A percentile compares a stretch with the other conserved stretches of the same genome.
Conservation (phyloP, 192 early-diverging fungal species). For the Hyaloraphidium curvatum region DNA sequence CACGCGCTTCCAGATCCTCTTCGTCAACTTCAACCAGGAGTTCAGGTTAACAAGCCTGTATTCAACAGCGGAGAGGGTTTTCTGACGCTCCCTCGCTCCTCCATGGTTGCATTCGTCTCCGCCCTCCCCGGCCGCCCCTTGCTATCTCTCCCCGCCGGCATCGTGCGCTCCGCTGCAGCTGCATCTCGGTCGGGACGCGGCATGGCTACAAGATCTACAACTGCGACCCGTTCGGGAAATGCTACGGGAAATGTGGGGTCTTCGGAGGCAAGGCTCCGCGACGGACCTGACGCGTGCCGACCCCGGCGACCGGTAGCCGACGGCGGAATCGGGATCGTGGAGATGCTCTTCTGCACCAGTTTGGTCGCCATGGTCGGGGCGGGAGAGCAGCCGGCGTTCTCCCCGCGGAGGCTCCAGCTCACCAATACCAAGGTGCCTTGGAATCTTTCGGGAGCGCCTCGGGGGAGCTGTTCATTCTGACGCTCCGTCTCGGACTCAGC, state of each 20-base stretch:
- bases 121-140: background rate
- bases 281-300: background rate
- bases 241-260: slow-evolving; percentile 56
- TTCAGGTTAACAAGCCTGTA: slow-evolving; percentile 5
- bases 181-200: slow-evolving; percentile 70
- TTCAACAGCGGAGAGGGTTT: background rate
- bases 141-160: background rate
- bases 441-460: background rate
- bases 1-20: slow-evolving; percentile 14
- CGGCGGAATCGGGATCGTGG: slow-evolving; percentile 81
- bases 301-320: slow-evolving; percentile 23
- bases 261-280: background rate
- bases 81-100: background rate
- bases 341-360: slow-evolving; percentile 96
- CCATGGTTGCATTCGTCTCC: background rate
- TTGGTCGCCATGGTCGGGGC: slow-evolving; percentile 89
- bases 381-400: slow-evolving; percentile 70
- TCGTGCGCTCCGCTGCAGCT: slow-evolving; percentile 11
- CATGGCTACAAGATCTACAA: slow-evolving; percentile 91
- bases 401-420: slow-evolving; percentile 77
- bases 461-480: background rate
- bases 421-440: slow-evolving; percentile 80
- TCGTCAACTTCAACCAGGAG: slow-evolving; percentile 34
- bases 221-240: slow-evolving; percentile 90
- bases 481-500: slow-evolving; percentile 18